phyloP scores from a whole-genome alignment of 176 grass and related monocot species.

The Ananas comosus region DNA sequence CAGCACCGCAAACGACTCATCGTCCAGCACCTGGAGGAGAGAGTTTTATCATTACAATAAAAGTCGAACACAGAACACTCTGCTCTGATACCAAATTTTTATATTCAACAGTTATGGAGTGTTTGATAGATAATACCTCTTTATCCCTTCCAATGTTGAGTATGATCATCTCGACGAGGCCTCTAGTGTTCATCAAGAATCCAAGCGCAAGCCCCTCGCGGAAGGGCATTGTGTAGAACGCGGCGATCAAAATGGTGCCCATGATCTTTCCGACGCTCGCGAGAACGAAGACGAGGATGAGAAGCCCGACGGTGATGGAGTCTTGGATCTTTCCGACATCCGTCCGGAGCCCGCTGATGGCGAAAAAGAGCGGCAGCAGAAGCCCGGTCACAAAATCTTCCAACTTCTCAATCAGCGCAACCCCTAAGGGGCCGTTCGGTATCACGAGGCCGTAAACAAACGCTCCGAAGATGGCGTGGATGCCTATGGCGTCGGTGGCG shows the following conservation, averaged over 20 bases:
- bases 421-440: constrained; percentile 47
- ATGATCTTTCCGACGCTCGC: constrained; percentile 64
- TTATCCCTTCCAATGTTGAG: constrained; percentile 73
- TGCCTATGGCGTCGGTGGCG: constrained; percentile 51
- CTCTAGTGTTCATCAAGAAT: constrained; percentile 75
- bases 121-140: constrained; percentile 21
- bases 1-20: constrained; percentile 61
- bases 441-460: constrained; percentile 75
- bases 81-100: too few relatives aligned
- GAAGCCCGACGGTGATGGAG: constrained; percentile 27
- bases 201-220: constrained; percentile 58
- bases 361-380: constrained; percentile 63
- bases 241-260: constrained; percentile 49
- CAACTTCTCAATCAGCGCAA: constrained; percentile 47
- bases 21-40: constrained; percentile 30
- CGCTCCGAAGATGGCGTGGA: constrained; percentile 61
- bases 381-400: constrained; percentile 61
- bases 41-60: neutral
- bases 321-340: constrained; percentile 35
- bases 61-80: neutral
- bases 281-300: constrained; percentile 53
- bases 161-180: constrained; percentile 57
- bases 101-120: too few relatives aligned
- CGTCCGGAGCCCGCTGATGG: constrained; percentile 53
- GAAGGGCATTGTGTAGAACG: constrained; percentile 48